Conservation (phyloP, 2,329 filamentous ascomycete species). For the Fusarium camptoceras region DNA sequence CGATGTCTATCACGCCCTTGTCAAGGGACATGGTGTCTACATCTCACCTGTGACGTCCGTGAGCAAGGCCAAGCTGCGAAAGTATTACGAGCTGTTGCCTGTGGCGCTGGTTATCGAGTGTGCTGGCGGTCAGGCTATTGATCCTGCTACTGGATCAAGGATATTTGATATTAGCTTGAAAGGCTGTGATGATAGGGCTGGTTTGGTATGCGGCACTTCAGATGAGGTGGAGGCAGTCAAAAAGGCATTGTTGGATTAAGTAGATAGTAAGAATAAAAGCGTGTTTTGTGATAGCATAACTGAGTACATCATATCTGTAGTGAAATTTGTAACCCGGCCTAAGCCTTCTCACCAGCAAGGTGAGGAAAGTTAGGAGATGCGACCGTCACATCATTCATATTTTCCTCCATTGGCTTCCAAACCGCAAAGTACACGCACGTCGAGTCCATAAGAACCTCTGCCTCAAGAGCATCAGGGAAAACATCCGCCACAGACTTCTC, state of each 20-base stretch:
- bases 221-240: constrained; percentile 60
- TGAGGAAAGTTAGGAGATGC: constrained; percentile 25
- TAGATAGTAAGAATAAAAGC: background rate
- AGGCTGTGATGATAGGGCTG: constrained; percentile 62
- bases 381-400: constrained; percentile 18
- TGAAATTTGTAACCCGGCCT: background rate
- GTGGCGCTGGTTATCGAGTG: constrained; percentile 71
- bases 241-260: constrained; percentile 27
- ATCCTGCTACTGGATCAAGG: constrained; percentile 57
- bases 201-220: constrained; percentile 62
- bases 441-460: constrained; percentile 12
- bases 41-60: constrained; percentile 65
- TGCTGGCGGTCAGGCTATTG: constrained; percentile 67
- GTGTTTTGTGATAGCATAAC: background rate
- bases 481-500: constrained; percentile 5
- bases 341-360: background rate
- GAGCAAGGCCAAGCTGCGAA: constrained; percentile 67
- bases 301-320: background rate
- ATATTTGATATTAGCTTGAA: constrained; percentile 56
- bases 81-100: constrained; percentile 69
- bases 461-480: constrained; percentile 24
- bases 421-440: constrained; percentile 27
- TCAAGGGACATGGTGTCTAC: constrained; percentile 72
- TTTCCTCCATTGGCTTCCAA: constrained; percentile 25
- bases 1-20: constrained; percentile 68